Conservation (phyloP, 2,329 filamentous ascomycete species). For the Colletotrichum endophyticum region DNA sequence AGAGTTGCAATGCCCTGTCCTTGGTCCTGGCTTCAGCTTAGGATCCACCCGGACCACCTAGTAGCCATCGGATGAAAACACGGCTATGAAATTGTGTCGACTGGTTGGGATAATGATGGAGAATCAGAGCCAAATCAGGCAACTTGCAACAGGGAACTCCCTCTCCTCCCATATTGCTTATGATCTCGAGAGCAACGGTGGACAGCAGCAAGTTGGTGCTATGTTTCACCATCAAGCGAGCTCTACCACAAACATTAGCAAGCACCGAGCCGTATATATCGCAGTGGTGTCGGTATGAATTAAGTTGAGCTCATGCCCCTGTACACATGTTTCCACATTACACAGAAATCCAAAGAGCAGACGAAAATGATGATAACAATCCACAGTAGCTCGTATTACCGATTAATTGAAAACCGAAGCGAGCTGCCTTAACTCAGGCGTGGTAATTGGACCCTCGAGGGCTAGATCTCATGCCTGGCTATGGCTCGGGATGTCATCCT, state of each 20-base stretch:
- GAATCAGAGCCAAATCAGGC: neutral
- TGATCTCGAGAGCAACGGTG: neutral
- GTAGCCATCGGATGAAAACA: neutral
- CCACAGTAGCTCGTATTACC: neutral
- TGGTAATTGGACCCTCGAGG: neutral
- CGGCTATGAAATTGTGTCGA: rapidly evolving
- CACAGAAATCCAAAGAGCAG: neutral
- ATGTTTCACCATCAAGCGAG: neutral
- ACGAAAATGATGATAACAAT: neutral
- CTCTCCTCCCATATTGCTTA: neutral
- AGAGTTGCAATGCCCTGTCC: rapidly evolving
- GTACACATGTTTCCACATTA: neutral
- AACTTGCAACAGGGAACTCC: neutral
- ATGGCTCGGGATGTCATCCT: neutral
- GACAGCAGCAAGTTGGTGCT: neutral
- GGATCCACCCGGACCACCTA: neutral
- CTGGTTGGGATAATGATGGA: neutral
- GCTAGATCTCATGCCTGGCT: neutral
- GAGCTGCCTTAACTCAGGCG: neutral
- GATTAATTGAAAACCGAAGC: neutral
- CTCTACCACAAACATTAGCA: neutral
- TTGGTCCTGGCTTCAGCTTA: neutral
- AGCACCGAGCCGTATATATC: neutral
- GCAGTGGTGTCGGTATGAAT: neutral
- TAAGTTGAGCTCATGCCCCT: neutral